Evolutionary conservation across 768 basidiomycete species (phyloP), one percentile per base, ranked within the genome.

Genomic region (Hygrophoropsis aurantiaca): DNA sequence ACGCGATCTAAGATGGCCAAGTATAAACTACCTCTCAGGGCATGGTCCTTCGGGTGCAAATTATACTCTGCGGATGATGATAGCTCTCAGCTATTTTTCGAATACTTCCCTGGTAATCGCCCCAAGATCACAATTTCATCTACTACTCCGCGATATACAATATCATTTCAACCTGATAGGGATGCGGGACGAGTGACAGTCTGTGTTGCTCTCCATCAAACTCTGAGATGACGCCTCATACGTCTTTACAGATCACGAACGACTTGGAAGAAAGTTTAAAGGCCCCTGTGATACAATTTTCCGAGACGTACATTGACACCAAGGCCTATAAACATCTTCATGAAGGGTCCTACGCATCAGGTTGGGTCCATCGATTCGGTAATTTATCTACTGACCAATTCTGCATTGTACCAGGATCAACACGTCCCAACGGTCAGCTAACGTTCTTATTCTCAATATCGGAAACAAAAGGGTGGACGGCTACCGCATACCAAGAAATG

Each of bases 1-100:
- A n/a, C 21, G 44, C 26, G n/a, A 47, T 42, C 13, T 46, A 47
- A n/a, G 42, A 46, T 10, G 25, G 11, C 19, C 43, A 20, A 1
- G 20, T 47, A 13, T n/a, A 47, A 23, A 20, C 41, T 47, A n/a
- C 66, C 65, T 30, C 43, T 66, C 26, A 11, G 35, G 8, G 67
- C 62, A 4, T 66, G 56, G 58, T 66, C 51, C 42, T 47, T 68
- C 4, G 65, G 65, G 30, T 47, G 45, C 3, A 55, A 54, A 16
- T 39, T 37, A 32, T 55, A 65, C 39, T 21, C 15, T 16, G 9
- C 36, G 38, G 45, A 54, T 40, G 45, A 52, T 32, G 48, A 39
- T 32, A n/a, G 16, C n/a, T 5, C 26, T 46, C 18, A n/a, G 7
- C 42, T 55, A 3, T 24, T 39, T 15, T 50, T 65, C 11, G 4